Percentiles rank a stretch among this genome's conserved stretches.
phyloP scores from a whole-genome alignment of 768 basidiomycete species.

The Boletellus emodensis region DNA sequence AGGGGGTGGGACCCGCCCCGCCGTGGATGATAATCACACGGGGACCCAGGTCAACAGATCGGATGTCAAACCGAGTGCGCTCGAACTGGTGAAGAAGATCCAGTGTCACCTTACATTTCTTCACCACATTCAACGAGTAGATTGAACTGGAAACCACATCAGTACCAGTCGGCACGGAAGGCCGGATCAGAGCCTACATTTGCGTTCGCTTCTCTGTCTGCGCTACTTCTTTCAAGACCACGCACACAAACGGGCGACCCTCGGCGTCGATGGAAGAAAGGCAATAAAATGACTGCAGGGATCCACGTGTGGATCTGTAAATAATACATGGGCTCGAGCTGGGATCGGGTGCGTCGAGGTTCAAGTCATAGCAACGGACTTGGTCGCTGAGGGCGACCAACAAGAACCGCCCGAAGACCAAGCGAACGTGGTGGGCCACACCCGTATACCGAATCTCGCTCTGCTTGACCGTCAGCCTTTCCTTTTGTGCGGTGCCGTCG shows the following conservation, averaged over 20 bases:
- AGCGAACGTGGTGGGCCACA: background rate
- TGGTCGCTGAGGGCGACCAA: background rate
- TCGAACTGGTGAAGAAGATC: slow-evolving; percentile 15
- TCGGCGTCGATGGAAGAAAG: slow-evolving; percentile 7
- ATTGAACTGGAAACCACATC: background rate
- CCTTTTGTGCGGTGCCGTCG: background rate
- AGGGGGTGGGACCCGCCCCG: background rate
- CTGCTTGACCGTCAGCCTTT: background rate
- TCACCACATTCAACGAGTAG: slow-evolving; percentile 1
- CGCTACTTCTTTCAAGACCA: slow-evolving; percentile 4
- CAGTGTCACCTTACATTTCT: slow-evolving; percentile 1
- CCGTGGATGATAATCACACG: slow-evolving; percentile 4
- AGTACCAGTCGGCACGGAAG: background rate
- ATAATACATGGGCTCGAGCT: background rate
- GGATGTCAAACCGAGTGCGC: background rate
- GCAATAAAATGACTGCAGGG: slow-evolving; percentile 4
- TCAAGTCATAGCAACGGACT: background rate
- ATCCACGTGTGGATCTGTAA: background rate
- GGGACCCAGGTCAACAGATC: slow-evolving; percentile 9
- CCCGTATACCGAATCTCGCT: background rate
- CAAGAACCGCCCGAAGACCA: background rate
- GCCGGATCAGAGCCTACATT: slow-evolving; percentile 1
- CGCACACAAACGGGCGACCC: slow-evolving; percentile 17
- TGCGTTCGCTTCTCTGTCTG: background rate
- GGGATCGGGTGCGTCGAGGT: background rate